Evolutionary conservation across 1,139 yeast species (phyloP).

Genomic region (Suhomyces maxii): DNA sequence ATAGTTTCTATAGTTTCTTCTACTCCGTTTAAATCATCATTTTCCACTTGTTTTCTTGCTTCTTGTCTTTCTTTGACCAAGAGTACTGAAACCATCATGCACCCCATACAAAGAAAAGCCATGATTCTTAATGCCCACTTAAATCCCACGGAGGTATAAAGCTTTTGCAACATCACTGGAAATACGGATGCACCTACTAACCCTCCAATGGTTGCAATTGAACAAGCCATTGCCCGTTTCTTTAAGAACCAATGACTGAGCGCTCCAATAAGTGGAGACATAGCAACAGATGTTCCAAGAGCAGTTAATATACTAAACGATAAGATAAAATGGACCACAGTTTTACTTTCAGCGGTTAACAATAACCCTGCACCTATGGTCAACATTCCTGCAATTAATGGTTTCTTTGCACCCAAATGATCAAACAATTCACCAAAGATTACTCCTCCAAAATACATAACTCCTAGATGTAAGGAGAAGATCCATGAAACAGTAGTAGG

Average conservation of each 20-base stretch:
- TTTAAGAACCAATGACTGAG: constrained; percentile 62
- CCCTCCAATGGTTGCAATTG: constrained; percentile 62
- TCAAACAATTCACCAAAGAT: constrained; percentile 66
- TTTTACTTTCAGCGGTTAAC: constrained; percentile 51
- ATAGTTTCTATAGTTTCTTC: not conserved
- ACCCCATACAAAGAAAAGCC: constrained; percentile 48
- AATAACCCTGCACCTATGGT: constrained; percentile 51
- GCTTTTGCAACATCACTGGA: constrained; percentile 53
- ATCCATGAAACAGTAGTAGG: constrained; percentile 61
- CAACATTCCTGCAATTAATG: constrained; percentile 47
- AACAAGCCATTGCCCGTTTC: constrained; percentile 56
- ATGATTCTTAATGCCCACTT: constrained; percentile 62
- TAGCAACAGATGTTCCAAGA: constrained; percentile 54
- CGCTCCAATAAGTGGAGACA: constrained; percentile 60
- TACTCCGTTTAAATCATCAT: no score
- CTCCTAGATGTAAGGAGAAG: constrained; percentile 56
- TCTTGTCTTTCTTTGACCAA: constrained; percentile 44
- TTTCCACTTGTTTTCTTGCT: not conserved
- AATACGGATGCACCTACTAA: constrained; percentile 62
- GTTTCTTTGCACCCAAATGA: constrained; percentile 49
- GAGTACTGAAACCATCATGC: constrained; percentile 36
- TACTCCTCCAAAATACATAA: constrained; percentile 58
- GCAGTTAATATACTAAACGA: constrained; percentile 60
- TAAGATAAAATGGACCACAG: constrained; percentile 59
- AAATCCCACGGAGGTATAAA: constrained; percentile 51